A percentile compares a stretch with the other conserved stretches of the same genome.
Evolutionary conservation across 2,329 filamentous ascomycete species (phyloP).

Genomic region (Cadophora malorum): DNA sequence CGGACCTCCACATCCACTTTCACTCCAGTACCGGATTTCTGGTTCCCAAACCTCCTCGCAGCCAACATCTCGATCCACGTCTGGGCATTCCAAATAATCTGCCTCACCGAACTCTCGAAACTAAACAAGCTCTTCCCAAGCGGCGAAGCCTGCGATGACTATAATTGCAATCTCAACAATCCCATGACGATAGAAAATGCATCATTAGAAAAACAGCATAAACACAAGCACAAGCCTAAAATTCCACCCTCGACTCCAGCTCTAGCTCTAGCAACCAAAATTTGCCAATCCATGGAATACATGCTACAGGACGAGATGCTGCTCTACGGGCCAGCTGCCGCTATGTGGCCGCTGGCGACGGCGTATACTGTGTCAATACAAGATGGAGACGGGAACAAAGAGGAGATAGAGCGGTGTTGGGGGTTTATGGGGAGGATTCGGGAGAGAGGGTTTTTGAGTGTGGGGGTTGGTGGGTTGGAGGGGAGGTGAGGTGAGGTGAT

Average conservation of each 20-base stretch:
- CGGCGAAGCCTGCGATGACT: too few relatives aligned
- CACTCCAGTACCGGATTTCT: neutral
- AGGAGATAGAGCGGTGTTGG: neutral
- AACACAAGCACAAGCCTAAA: too few relatives aligned
- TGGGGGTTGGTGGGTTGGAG: too few relatives aligned
- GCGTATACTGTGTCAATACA: neutral
- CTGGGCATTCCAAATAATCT: neutral
- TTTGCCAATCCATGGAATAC: neutral
- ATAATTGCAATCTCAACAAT: neutral
- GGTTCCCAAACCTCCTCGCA: neutral
- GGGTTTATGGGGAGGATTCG: neutral
- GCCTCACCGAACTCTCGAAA: neutral
- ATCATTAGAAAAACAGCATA: too few relatives aligned
- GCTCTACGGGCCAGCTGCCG: neutral
- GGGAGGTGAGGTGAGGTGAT: too few relatives aligned
- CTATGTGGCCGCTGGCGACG: neutral
- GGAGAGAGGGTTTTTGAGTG: neutral
- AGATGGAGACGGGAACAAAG: neutral
- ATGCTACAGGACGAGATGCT: neutral
- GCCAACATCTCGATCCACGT: neutral
- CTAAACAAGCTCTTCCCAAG: neutral
- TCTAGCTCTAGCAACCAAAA: neutral
- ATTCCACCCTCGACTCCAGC: too few relatives aligned
- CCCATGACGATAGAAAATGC: too few relatives aligned
- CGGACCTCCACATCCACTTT: too few relatives aligned